Conservation (phyloP, 768 basidiomycete genomes). For the Saitozyma sp. region DNA sequence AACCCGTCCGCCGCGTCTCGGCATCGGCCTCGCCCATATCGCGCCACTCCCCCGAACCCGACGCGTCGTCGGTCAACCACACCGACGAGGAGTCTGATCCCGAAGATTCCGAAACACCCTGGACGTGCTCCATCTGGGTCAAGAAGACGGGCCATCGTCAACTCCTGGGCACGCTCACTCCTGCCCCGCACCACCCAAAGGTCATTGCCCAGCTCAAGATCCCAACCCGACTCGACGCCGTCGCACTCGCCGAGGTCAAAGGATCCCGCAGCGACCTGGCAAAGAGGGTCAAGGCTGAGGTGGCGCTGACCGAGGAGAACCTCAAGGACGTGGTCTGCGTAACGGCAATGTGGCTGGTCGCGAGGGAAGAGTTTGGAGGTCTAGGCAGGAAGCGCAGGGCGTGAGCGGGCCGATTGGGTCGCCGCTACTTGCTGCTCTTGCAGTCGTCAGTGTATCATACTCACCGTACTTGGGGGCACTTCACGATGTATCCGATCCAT, state of each 20-base stretch:
- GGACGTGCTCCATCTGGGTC: conserved; percentile 66
- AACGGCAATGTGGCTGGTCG: conserved; percentile 86
- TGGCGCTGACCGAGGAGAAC: conserved; percentile 80
- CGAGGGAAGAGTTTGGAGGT: conserved; percentile 88
- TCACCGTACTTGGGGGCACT: too few relatives aligned
- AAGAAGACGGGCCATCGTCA: conserved; percentile 41
- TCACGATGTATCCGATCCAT: too few relatives aligned
- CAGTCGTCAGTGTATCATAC: too few relatives aligned
- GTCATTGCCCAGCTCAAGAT: conserved; percentile 88
- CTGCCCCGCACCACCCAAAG: conserved; percentile 94
- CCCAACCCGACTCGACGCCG: conserved; percentile 81
- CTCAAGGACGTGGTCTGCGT: conserved; percentile 88
- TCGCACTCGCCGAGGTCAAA: conserved; percentile 60
- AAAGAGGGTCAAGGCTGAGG: conserved; percentile 51
- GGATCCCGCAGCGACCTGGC: conserved; percentile 3
- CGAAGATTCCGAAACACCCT: conserved; percentile 94
- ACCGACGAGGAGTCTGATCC: conserved; percentile 81
- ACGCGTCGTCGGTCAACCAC: conserved; percentile 7
- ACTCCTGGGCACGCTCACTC: conserved; percentile 80
- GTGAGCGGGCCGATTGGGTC: background rate
- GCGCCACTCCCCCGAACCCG: conserved; percentile 6
- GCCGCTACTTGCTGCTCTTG: background rate
- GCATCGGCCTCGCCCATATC: conserved; percentile 20
- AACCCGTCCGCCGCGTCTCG: conserved; percentile 27
- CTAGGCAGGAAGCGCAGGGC: conserved; percentile 63